Base-by-base conservation (phyloP, 768 basidiomycete genomes). In the Multifurca ochricompacta region DNA sequence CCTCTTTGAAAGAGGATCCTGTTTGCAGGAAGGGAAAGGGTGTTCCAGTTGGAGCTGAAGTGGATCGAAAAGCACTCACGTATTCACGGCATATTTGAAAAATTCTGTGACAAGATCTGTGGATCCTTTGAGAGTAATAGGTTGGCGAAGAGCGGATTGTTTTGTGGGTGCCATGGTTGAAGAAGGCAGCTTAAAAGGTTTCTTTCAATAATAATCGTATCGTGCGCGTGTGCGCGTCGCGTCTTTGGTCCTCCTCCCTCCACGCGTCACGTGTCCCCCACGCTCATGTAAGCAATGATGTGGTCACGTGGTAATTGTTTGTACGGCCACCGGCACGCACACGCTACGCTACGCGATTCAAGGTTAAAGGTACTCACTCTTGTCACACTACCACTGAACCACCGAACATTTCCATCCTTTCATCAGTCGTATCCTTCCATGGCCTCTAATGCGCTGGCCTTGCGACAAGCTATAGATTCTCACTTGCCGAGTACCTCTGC, bases 81-180 rank as follows among this genome's bases (percentile, higher is more conserved):
- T 93, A 74, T 96, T 96, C 62, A 92, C 91, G n/a, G 91, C 88
- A 70, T 93, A 98, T 73, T 97, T 97, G 78, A 99, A 98, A 77
- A 99, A 98, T 64, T 99, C 96, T 0, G 92, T 95, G 53, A 98
- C 95, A 18, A 97, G 77, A 36, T 82, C 78, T 2, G 92, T 91
- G 0, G 92, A 95, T 2, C 96, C 96, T 65, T 97, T 96, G 69
- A 99, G 85, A 0, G 91, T 94, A 61, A 98, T 95, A 4, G 86
- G 82, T 58, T 88, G 85, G 39, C 81, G 81, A 19, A 73, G 70
- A 3, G 72, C 73, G 43, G 73, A 71, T 65, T 76, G 75, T 56
- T 72, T 73, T 1, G 74, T 76, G 14, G 64, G 63, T 14, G 72
- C 67, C 74, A 76, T 75, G 6, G 36, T 53, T 32, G 13, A 45